Evolutionary conservation across 176 grass and related monocot species (phyloP).

Genomic region (Cenchrus fungigraminus): DNA sequence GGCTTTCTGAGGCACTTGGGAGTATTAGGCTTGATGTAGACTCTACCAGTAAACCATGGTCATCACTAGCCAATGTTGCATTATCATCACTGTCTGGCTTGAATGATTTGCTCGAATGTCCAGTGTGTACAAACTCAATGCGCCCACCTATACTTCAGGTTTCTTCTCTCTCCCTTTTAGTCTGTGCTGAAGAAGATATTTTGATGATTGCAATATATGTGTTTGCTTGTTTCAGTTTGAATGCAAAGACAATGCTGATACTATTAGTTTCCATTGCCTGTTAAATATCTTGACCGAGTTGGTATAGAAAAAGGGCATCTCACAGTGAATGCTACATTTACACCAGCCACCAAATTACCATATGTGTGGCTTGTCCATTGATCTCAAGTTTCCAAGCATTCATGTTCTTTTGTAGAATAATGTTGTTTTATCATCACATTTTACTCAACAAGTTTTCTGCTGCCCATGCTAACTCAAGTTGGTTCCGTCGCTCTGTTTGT

Average conservation of each 20-base stretch:
- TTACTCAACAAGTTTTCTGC: not conserved
- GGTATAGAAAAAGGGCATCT: not conserved
- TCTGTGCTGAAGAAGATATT: not conserved
- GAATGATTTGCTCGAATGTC: constrained; percentile 65
- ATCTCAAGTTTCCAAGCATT: constrained; percentile 15
- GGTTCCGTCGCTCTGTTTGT: not conserved
- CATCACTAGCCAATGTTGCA: constrained; percentile 46
- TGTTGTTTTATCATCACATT: not conserved
- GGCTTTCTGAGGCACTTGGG: constrained; percentile 48
- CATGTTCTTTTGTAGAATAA: not conserved
- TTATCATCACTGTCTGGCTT: constrained; percentile 55
- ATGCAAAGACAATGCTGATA: constrained; percentile 17
- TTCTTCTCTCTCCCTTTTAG: constrained; percentile 7
- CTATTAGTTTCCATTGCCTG: constrained; percentile 1
- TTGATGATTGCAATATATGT: constrained; percentile 8
- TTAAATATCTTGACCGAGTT: constrained; percentile 18
- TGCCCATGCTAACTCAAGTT: not conserved
- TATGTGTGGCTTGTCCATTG: not conserved
- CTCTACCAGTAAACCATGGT: constrained; percentile 48
- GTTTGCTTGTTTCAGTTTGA: not conserved
- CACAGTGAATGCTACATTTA: not conserved
- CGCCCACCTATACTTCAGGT: constrained; percentile 76
- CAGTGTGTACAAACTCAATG: constrained; percentile 74
- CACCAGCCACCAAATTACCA: not conserved
- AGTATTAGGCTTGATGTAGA: constrained; percentile 42